Evolutionary conservation across 164 flowering plant species (phyloP), one percentile per base, ranked within the genome.

Genomic region (Magnolia changhungtana): DNA sequence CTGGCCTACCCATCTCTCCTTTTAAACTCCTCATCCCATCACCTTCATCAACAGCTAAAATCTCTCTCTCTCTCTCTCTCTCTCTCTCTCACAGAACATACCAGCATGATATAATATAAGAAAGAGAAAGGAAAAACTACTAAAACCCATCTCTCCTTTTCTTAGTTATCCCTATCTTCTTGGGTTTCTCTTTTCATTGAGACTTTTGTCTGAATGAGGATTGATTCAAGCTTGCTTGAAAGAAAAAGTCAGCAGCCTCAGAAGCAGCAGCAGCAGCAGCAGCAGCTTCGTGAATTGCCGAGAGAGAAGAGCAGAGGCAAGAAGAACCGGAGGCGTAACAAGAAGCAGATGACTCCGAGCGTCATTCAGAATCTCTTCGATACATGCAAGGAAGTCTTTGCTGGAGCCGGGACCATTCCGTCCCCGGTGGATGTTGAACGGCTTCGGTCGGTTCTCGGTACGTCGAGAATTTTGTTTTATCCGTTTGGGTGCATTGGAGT

Each of bases 371-470:
- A 77, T 71, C 86, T 92, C 64, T 90, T 80, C 74, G 63, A 37
- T 14, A 69, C 82, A 0, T 90, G 97, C 71, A 74, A 31, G 52
- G 78, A 82, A 0, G 90, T 86, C 13, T 92, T 92, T 73, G 29
- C 71, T 13, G 94, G 94, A 50, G 85, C 85, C 52, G 61, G 61
- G 16, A 84, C 87, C 6, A 88, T 90, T 72, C 94, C 97, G 78
- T 18, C 71, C 2, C 81, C 88, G 29, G 23, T 0, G 8, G 90
- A 86, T 81, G 92, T 89, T 0, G 79, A 84, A 19, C 85, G 70
- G 7, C 71, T 92, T 20, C 76, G 86, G 63, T 68, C 51, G 63
- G 86, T 92, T 82, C 82, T 92, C 3, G 94, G 97, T 90, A 77
- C n/a, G 81, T 31, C 61, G 61, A 10, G 61, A 16, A 55, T 55